Percentiles rank a stretch among this genome's conserved stretches.
phyloP scores from a whole-genome alignment of 1,139 yeast genomes.

The Pichiaceae sp. region DNA sequence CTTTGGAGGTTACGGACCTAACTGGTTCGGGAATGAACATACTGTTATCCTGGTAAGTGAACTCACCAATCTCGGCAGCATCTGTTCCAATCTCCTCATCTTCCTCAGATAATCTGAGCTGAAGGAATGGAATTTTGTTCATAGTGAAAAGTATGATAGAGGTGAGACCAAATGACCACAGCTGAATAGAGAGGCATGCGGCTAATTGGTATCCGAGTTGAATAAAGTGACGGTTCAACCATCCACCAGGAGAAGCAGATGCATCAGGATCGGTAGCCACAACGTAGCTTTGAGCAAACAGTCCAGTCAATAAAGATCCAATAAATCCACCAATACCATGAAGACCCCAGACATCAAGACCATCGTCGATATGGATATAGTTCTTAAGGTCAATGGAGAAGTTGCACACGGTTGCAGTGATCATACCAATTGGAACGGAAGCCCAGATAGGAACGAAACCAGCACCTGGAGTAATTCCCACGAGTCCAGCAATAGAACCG shows the following conservation, averaged over 20 bases:
- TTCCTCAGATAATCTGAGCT: constrained; percentile 78
- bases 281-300: constrained; percentile 90
- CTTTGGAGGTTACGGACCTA: constrained; percentile 34
- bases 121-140: constrained; percentile 78
- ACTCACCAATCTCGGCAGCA: constrained; percentile 76
- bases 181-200: constrained; percentile 63
- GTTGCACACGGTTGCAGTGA: constrained; percentile 75
- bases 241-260: constrained; percentile 67
- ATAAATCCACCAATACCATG: constrained; percentile 92
- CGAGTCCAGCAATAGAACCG: constrained; percentile 91
- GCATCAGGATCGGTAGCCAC: constrained; percentile 67
- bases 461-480: constrained; percentile 95
- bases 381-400: constrained; percentile 76
- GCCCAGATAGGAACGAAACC: constrained; percentile 92
- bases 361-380: constrained; percentile 76
- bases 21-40: constrained; percentile 72
- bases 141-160: constrained; percentile 57
- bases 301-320: constrained; percentile 80
- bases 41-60: constrained; percentile 57
- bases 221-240: constrained; percentile 84
- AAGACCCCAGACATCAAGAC: constrained; percentile 88
- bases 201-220: constrained; percentile 95
- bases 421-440: constrained; percentile 72
- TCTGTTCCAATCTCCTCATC: constrained; percentile 90
- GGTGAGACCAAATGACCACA: constrained; percentile 77